Evolutionary conservation across 352 stramenopile species (phyloP).

Genomic region (Plasmopara muralis): DNA sequence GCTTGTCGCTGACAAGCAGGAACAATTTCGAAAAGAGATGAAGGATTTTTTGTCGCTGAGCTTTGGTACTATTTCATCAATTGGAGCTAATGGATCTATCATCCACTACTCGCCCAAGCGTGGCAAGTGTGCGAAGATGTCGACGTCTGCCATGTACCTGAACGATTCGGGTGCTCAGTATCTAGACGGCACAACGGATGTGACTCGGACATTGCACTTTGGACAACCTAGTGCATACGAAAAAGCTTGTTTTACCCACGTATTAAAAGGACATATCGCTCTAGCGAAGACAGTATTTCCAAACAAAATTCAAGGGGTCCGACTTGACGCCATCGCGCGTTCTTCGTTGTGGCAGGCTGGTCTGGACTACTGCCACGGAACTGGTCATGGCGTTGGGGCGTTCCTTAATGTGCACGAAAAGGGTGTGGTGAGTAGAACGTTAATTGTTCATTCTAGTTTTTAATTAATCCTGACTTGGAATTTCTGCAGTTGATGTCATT

Average conservation of each 20-base stretch:
- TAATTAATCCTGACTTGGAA: conserved; percentile 5
- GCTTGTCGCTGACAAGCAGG: conserved; percentile 89
- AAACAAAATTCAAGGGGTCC: conserved; percentile 90
- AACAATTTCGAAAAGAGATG: conserved; percentile 78
- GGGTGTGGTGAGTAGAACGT: conserved; percentile 42
- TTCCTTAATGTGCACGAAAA: conserved; percentile 98
- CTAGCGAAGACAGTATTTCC: conserved; percentile 85
- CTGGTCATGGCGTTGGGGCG: conserved; percentile 95
- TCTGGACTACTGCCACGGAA: conserved; percentile 97
- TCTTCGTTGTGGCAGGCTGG: conserved; percentile 91
- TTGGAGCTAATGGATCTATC: conserved; percentile 95
- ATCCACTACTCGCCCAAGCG: conserved; percentile 91
- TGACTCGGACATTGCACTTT: conserved; percentile 98
- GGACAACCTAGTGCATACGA: conserved; percentile 88
- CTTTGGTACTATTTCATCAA: conserved; percentile 98
- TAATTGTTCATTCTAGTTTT: neutral
- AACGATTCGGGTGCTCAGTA: conserved; percentile 99
- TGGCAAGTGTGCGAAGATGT: conserved; percentile 81
- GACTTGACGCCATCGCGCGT: conserved; percentile 95
- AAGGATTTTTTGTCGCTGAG: conserved; percentile 89
- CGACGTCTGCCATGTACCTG: conserved; percentile 92
- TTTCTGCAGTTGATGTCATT: conserved; percentile 68
- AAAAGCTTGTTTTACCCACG: conserved; percentile 93
- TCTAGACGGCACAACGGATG: conserved; percentile 97
- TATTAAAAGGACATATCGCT: conserved; percentile 97